Conservation (phyloP, 176 grass and related monocot genomes). For the Cenchrus purpureus region DNA sequence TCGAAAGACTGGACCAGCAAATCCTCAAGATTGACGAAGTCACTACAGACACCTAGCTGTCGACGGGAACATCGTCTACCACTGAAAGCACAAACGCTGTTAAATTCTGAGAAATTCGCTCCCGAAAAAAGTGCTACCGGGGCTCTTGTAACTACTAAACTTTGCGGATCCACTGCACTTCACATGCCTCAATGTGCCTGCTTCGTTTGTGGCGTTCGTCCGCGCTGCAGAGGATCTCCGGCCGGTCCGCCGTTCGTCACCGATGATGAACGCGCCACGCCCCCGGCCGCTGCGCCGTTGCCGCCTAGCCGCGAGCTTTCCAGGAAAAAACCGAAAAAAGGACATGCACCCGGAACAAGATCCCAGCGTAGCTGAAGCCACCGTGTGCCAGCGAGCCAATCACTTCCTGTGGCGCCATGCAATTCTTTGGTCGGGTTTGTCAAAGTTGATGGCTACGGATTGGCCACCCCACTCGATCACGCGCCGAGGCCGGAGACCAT, state of each 20-base stretch:
- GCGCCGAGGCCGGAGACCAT: not conserved
- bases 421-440: not conserved
- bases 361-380: not conserved
- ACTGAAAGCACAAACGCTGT: no score
- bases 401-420: not conserved
- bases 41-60: no score
- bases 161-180: not conserved
- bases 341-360: not conserved
- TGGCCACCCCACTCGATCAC: not conserved
- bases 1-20: no score
- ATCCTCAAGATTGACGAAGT: no score
- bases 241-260: not conserved
- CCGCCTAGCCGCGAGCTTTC: not conserved
- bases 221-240: not conserved
- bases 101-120: no score
- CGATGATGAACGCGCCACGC: conserved; percentile 5
- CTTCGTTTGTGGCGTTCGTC: not conserved
- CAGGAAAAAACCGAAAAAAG: not conserved
- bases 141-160: no score
- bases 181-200: no score
- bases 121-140: no score
- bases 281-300: not conserved
- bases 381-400: not conserved
- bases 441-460: not conserved
- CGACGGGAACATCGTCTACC: no score